These are phyloP conservation scores for Phytophthora citrophthora DNA, from an alignment of 352 stramenopile genomes.

Conservation along the genomic window DNA sequence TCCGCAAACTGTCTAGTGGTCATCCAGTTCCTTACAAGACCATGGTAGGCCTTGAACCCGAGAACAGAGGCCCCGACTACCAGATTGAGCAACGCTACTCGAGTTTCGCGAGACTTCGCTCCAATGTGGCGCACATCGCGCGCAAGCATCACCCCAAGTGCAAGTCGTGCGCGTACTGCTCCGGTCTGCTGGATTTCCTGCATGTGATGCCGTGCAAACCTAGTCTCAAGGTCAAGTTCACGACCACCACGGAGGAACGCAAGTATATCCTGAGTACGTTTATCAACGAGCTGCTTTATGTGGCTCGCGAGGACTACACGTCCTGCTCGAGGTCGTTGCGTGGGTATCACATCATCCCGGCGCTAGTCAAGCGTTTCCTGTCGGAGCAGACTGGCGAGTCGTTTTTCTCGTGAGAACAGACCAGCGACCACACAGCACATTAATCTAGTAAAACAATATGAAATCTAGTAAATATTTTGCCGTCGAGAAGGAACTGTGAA, in stretches of 20 bases:
- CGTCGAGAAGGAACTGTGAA: background rate
- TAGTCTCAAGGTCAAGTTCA: slow-evolving; percentile 59
- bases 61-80: slow-evolving; percentile 49
- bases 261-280: slow-evolving; percentile 51
- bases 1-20: slow-evolving; percentile 22
- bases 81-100: slow-evolving; percentile 74
- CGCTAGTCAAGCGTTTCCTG: slow-evolving; percentile 53
- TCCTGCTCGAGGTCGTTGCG: slow-evolving; percentile 39
- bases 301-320: slow-evolving; percentile 34
- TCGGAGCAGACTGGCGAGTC: slow-evolving; percentile 54
- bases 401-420: slow-evolving; percentile 43
- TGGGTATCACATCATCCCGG: slow-evolving; percentile 54
- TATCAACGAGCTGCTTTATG: slow-evolving; percentile 50
- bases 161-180: slow-evolving; percentile 56
- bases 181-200: slow-evolving; percentile 51
- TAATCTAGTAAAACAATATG: background rate
- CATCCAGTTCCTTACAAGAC: slow-evolving; percentile 8
- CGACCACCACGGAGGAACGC: slow-evolving; percentile 46
- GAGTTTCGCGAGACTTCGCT: slow-evolving; percentile 59
- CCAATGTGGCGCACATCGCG: slow-evolving; percentile 49
- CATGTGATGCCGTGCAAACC: slow-evolving; percentile 45
- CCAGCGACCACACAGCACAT: background rate
- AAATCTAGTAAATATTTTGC: background rate
- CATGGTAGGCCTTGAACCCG: slow-evolving; percentile 13
- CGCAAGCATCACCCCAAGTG: slow-evolving; percentile 59